Conservation (phyloP, 768 basidiomycete species). For the Tricholoma bakamatsutake region DNA sequence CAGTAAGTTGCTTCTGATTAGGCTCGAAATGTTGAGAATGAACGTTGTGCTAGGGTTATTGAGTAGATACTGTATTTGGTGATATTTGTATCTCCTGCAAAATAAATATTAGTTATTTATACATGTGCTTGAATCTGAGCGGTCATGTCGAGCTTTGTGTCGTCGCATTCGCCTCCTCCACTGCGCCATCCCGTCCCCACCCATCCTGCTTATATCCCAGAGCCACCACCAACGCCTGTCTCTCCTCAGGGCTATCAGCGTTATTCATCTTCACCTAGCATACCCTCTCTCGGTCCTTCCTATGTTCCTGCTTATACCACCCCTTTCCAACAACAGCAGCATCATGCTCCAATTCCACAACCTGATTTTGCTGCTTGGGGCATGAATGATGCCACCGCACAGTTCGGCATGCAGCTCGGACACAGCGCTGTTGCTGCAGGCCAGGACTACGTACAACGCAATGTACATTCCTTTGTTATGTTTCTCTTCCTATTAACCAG, state of each 20-base stretch:
- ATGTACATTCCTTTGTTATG: conserved; percentile 26
- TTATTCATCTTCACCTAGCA: conserved; percentile 54
- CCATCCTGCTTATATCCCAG: conserved; percentile 80
- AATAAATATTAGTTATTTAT: no score
- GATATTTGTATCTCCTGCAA: not conserved
- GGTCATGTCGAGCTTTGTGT: conserved; percentile 22
- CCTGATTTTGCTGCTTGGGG: conserved; percentile 72
- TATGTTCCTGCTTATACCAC: conserved; percentile 43
- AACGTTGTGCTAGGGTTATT: conserved; percentile 30
- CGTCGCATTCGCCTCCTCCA: conserved; percentile 61
- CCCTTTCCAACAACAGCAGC: conserved; percentile 42
- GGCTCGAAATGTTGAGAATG: no score
- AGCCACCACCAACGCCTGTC: conserved; percentile 69
- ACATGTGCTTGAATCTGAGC: no score
- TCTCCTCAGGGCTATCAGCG: conserved; percentile 75
- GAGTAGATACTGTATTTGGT: not conserved
- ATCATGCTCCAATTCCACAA: conserved; percentile 17
- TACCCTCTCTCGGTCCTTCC: conserved; percentile 11
- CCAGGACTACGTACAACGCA: conserved; percentile 93
- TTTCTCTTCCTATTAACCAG: not conserved
- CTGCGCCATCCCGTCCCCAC: conserved; percentile 87
- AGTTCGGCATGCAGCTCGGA: conserved; percentile 95
- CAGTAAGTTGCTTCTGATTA: conserved; percentile 55
- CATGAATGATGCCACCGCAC: conserved; percentile 88
- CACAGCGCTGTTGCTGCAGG: conserved; percentile 88